Evolutionary conservation across 441 rosid genomes (phyloP).

Genomic region (Mallotus repandus): DNA sequence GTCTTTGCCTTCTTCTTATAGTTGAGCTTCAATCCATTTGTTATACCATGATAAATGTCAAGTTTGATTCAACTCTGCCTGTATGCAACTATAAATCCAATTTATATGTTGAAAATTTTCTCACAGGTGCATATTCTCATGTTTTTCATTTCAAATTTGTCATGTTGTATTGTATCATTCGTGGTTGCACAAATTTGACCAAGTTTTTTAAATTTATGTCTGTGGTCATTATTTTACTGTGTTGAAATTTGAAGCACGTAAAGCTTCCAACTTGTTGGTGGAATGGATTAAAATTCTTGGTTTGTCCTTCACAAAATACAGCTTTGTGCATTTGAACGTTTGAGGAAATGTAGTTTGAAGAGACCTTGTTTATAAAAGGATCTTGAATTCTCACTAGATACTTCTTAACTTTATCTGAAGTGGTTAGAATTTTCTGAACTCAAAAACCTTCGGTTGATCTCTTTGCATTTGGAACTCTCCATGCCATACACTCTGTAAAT

Average conservation of each 20-base stretch:
- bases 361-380: no score
- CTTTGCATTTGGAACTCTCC: no score
- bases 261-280: conserved; percentile 11
- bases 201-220: conserved; percentile 8
- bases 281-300: conserved; percentile 11
- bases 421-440: no score
- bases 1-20: conserved; percentile 23
- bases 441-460: no score
- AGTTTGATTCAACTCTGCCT: conserved; percentile 26
- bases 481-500: no score
- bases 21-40: conserved; percentile 25
- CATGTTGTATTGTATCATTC: conserved; percentile 5
- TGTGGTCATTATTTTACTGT: conserved; percentile 17
- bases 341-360: no score
- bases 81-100: conserved; percentile 31
- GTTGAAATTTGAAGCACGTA: conserved; percentile 3
- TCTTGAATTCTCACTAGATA: no score
- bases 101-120: conserved; percentile 17
- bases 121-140: background rate
- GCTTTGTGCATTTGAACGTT: no score
- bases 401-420: no score
- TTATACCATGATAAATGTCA: conserved; percentile 24
- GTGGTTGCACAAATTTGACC: conserved; percentile 20
- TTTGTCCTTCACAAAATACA: background rate
- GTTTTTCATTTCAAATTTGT: conserved; percentile 6